Base-by-base conservation (phyloP, 2,329 filamentous ascomycete species). In the Cladosporium sp. region DNA sequence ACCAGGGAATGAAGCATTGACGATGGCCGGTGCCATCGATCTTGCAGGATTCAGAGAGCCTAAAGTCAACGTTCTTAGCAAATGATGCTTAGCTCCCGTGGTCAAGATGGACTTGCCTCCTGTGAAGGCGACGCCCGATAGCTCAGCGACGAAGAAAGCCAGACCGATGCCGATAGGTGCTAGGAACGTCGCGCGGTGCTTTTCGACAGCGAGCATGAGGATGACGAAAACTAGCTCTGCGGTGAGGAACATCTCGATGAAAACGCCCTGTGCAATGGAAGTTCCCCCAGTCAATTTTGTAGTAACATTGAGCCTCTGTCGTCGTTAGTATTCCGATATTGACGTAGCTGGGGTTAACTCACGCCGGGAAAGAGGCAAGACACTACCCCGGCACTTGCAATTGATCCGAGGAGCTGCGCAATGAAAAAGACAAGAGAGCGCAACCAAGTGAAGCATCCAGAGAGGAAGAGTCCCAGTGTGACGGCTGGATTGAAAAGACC, bases 11-110 rank as follows among this genome's bases (percentile, higher is more conserved):
- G 51, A 62, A 22, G 60, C 57, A 9, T 53, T 37, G 33, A 58
- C 58, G 11, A 74, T 69, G 40, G 67, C 66, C n/a, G 72, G 71
- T 16, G 70, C 72, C 50, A 74, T 70, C 0, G 70, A 72, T 18
- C 72, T 69, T 28, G 72, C 71, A 41, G 72, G 72, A 43, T 74
- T 73, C 16, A 74, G 59, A 3, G 68, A 71, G 13, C 68, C 49
- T 51, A 8, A 71, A 71, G 0, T 71, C 18, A 56, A 38, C 8
- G 11, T 34, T 34, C 8, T 34, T 8, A 34, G 32, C 32, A 34
- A 34, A 8, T 2, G 32, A 34, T 34, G 32, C 32, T 34, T 8
- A 16, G 8, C 11, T 9, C 8, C 8, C 2, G 32, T 34, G 32
- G 11, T 34, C 32, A 9, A 11, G 11, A 34, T 11, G 11, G 2